These are phyloP conservation scores for Lactarius sp. DNA, from an alignment of 768 basidiomycete genomes.

Conservation along the genomic window DNA sequence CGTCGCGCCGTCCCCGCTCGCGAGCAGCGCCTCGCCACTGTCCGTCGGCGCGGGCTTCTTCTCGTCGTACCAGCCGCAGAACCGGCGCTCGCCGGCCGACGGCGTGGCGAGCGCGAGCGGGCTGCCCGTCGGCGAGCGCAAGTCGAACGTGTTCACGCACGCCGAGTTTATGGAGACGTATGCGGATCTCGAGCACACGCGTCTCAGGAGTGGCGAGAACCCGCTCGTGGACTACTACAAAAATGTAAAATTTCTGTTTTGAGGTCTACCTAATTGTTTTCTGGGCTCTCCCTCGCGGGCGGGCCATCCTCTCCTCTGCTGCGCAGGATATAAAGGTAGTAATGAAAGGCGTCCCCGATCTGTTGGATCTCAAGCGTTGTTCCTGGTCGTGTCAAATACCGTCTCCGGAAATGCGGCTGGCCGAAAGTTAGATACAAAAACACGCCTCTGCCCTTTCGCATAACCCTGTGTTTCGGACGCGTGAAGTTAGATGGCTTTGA, in stretches of 20 bases:
- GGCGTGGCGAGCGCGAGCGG: slow-evolving; percentile 73
- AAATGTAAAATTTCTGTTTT: slow-evolving; percentile 93
- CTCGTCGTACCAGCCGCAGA: no score
- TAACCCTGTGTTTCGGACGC: slow-evolving; percentile 42
- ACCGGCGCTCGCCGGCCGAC: slow-evolving; percentile 58
- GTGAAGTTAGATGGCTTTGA: not conserved
- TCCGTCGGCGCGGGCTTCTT: slow-evolving; percentile 56
- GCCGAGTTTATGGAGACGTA: slow-evolving; percentile 86
- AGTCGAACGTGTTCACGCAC: slow-evolving; percentile 82
- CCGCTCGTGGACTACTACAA: slow-evolving; percentile 86
- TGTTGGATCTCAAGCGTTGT: slow-evolving; percentile 63
- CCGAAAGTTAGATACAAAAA: slow-evolving; percentile 86
- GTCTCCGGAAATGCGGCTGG: slow-evolving; percentile 81
- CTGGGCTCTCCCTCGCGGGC: no score
- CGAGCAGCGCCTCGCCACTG: slow-evolving; percentile 45
- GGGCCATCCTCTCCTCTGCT: slow-evolving; percentile 25
- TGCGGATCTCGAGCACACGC: slow-evolving; percentile 67
- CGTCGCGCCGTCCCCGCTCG: slow-evolving; percentile 44
- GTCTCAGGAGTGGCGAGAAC: slow-evolving; percentile 76
- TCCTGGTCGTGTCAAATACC: slow-evolving; percentile 52
- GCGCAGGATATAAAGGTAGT: slow-evolving; percentile 69
- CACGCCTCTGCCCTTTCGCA: slow-evolving; percentile 49
- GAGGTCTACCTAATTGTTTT: slow-evolving; percentile 20
- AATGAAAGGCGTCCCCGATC: slow-evolving; percentile 79
- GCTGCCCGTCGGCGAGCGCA: slow-evolving; percentile 73